phyloP scores from a whole-genome alignment of 768 basidiomycete genomes.

The Trametes cingulata region DNA sequence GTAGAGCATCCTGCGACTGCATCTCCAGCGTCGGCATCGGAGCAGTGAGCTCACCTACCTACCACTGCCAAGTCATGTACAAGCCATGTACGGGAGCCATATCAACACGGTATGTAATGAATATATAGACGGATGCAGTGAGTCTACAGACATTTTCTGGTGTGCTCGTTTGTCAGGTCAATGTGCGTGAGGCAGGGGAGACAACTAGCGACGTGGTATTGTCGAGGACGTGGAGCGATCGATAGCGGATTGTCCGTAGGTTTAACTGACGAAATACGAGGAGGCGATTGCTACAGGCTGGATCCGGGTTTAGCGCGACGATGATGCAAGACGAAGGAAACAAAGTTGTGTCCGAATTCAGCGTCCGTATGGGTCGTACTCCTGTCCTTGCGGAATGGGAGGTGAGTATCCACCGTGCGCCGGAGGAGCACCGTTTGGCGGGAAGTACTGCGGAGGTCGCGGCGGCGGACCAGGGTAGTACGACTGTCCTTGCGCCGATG shows the following conservation, averaged over 20 bases:
- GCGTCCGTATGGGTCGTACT: slow-evolving; percentile 19
- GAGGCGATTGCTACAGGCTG: slow-evolving; percentile 9
- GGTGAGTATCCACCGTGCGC: slow-evolving; percentile 22
- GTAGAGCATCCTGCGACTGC: not conserved
- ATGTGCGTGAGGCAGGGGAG: slow-evolving; percentile 1
- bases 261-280: slow-evolving; percentile 1
- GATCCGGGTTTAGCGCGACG: not conserved
- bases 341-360: not conserved
- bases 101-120: too few relatives aligned
- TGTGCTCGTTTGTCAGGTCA: not conserved
- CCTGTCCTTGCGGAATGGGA: slow-evolving; percentile 9
- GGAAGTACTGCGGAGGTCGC: slow-evolving; percentile 26
- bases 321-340: not conserved
- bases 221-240: not conserved
- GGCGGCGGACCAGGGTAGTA: slow-evolving; percentile 34
- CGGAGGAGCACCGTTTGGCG: slow-evolving; percentile 8
- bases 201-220: not conserved
- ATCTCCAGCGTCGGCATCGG: not conserved
- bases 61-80: not conserved
- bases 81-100: too few relatives aligned
- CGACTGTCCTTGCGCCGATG: slow-evolving; percentile 16
- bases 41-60: not conserved
- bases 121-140: slow-evolving; percentile 11
- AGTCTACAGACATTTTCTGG: slow-evolving; percentile 2
- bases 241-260: slow-evolving; percentile 18